Evolutionary conservation across 148 eudicot species (phyloP).

Genomic region (Chenopodium album): DNA sequence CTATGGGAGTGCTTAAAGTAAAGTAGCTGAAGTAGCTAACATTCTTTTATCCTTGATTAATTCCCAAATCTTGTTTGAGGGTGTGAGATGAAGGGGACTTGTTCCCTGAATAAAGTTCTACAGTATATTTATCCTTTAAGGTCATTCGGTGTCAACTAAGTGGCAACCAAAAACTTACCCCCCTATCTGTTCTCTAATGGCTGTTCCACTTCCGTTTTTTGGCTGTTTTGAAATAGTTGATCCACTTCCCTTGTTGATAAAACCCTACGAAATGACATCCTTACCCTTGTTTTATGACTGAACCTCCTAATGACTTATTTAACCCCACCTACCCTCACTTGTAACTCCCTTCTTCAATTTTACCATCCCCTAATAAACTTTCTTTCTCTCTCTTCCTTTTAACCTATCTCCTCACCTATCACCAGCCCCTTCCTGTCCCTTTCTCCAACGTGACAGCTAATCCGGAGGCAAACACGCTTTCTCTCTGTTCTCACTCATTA

Average conservation of each 20-base stretch:
- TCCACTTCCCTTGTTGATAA: not conserved
- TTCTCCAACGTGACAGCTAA: too few species aligned
- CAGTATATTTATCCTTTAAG: not conserved
- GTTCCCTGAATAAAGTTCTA: not conserved
- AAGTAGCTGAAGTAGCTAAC: too few species aligned
- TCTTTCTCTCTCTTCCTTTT: not conserved
- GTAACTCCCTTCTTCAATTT: not conserved
- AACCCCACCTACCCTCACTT: not conserved
- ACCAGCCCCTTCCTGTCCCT: too few species aligned
- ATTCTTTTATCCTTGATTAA: not conserved
- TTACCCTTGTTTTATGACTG: too few species aligned
- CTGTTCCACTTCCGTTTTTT: not conserved
- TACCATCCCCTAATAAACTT: not conserved
- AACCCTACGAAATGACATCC: not conserved
- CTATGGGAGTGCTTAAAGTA: not conserved
- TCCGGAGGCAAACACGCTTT: too few species aligned
- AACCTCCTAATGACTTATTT: not conserved
- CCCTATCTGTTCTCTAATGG: not conserved
- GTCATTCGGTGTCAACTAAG: not conserved
- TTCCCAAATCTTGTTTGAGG: not conserved
- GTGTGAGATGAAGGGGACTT: not conserved
- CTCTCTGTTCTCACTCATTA: not conserved
- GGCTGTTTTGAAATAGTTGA: not conserved
- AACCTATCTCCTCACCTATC: too few species aligned
- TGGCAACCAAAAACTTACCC: not conserved